Evolutionary conservation across 1,284 basidiomycete species (phyloP).

Genomic region (Leccinum pachyderme): DNA sequence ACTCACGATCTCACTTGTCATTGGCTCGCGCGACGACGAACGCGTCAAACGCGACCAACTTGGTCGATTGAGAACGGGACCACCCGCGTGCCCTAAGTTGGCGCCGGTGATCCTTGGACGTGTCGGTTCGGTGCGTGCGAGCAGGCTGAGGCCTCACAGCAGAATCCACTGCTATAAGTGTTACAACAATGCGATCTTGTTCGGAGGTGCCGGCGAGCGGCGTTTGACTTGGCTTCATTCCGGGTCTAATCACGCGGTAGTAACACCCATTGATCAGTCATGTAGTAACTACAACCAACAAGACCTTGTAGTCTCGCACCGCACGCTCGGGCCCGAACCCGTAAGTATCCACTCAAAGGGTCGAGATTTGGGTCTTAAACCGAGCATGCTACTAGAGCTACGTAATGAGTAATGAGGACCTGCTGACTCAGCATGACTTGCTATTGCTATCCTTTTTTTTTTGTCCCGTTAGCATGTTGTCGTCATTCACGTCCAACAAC

Average conservation of each 20-base stretch:
- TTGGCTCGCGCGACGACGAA: not conserved
- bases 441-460: not conserved
- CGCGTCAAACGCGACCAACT: not conserved
- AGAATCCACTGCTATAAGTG: not conserved
- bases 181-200: not conserved
- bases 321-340: not conserved
- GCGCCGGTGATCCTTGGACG: not conserved
- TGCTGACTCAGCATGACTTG: constrained; percentile 23
- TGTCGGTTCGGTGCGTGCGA: not conserved
- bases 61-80: not conserved
- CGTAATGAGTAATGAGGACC: not conserved
- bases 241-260: not conserved
- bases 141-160: not conserved
- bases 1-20: constrained; percentile 3
- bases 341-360: not conserved
- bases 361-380: not conserved
- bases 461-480: constrained; percentile 19
- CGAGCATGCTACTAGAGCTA: too few relatives aligned
- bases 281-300: not conserved
- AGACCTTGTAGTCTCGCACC: not conserved
- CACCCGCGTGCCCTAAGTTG: too few relatives aligned
- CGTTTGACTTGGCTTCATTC: not conserved
- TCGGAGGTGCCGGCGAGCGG: not conserved
- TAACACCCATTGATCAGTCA: not conserved
- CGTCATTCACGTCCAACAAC: constrained; percentile 18